Evolutionary conservation across 1,284 basidiomycete genomes (phyloP).

Genomic region (Takashimella tepidaria): DNA sequence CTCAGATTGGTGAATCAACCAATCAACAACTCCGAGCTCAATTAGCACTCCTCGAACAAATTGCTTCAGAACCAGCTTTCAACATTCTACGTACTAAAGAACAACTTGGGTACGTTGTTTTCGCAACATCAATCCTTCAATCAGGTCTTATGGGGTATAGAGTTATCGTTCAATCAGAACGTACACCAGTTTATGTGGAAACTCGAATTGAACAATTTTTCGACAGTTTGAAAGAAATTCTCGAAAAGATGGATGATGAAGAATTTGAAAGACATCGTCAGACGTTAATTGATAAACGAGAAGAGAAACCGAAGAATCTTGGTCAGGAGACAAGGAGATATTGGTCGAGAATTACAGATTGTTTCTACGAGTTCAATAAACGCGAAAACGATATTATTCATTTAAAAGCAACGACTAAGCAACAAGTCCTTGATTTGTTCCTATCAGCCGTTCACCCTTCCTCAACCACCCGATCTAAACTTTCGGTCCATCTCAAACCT

Average conservation of each 20-base stretch:
- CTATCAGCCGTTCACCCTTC: constrained; percentile 64
- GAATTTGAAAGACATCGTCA: constrained; percentile 64
- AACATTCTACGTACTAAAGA: constrained; percentile 91
- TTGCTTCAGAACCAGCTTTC: constrained; percentile 86
- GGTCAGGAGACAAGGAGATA: constrained; percentile 61
- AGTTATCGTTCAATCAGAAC: constrained; percentile 89
- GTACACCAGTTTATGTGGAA: constrained; percentile 77
- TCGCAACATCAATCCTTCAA: constrained; percentile 50
- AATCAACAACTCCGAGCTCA: constrained; percentile 53
- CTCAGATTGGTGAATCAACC: constrained; percentile 55
- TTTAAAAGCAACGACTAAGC: constrained; percentile 62
- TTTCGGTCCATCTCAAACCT: constrained; percentile 74
- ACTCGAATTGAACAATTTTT: constrained; percentile 82
- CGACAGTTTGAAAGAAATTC: constrained; percentile 58
- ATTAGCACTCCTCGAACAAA: constrained; percentile 56
- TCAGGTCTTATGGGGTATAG: constrained; percentile 70
- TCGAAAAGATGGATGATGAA: constrained; percentile 57
- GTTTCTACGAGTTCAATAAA: constrained; percentile 70
- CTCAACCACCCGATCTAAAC: constrained; percentile 64
- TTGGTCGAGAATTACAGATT: constrained; percentile 65
- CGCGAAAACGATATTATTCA: constrained; percentile 63
- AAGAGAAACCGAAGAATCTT: constrained; percentile 68
- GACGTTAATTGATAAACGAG: constrained; percentile 62
- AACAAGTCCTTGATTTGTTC: constrained; percentile 74
- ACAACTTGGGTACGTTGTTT: constrained; percentile 90